These are phyloP conservation scores for Russula ochroleuca DNA, from an alignment of 768 basidiomycete genomes.

Conservation along the genomic window DNA sequence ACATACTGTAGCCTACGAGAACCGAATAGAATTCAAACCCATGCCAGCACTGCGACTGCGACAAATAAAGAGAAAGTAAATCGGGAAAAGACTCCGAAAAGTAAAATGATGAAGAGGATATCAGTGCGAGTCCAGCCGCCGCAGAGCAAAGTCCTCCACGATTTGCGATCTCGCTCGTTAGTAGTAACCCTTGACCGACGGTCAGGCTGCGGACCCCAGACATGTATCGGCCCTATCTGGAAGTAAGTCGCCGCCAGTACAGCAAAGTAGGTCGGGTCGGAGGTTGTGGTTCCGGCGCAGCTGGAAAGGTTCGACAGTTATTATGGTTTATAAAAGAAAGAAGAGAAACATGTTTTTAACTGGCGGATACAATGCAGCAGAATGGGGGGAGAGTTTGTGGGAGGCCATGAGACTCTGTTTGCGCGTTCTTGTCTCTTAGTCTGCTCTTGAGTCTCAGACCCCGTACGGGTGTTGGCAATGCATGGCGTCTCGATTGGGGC, in stretches of 20 bases:
- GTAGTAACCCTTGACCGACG: not conserved
- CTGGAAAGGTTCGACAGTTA: too few species aligned
- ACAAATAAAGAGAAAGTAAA: not conserved
- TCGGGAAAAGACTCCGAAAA: not conserved
- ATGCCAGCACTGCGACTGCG: not conserved
- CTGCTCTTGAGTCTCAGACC: not conserved
- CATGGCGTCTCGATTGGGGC: not conserved
- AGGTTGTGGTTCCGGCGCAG: not conserved
- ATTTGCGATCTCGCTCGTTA: not conserved
- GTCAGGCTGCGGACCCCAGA: not conserved
- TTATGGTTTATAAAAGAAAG: too few species aligned
- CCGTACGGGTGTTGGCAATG: not conserved
- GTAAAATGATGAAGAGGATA: not conserved
- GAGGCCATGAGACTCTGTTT: not conserved
- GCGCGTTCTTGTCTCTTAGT: not conserved
- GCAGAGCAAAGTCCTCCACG: not conserved
- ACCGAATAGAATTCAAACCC: not conserved
- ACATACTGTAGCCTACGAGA: not conserved
- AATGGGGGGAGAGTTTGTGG: not conserved
- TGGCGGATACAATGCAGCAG: too few species aligned
- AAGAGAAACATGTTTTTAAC: too few species aligned
- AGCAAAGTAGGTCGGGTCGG: not conserved
- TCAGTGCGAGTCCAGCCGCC: not conserved
- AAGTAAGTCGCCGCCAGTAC: slow-evolving; percentile 5
- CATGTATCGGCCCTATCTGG: slow-evolving; percentile 4